phyloP scores from a whole-genome alignment of 2,329 filamentous ascomycete genomes.

The Stagonosporopsis tanaceti region DNA sequence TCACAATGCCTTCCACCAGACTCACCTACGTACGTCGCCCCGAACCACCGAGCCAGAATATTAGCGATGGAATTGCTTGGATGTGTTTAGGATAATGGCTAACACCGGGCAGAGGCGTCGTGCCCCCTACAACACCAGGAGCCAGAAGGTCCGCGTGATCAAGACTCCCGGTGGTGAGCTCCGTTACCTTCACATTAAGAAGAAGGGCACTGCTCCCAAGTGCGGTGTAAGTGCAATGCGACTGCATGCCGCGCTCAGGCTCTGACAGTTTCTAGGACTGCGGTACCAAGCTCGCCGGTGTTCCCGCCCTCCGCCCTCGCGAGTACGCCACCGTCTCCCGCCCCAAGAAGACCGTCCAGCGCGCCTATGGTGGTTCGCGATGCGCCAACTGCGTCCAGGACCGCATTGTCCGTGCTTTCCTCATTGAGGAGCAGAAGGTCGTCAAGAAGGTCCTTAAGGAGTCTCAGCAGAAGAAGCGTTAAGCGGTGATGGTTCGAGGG shows the following conservation, averaged over 20 bases:
- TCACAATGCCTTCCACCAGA: constrained; percentile 62
- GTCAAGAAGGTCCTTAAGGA: constrained; percentile 99
- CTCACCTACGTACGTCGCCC: constrained; percentile 63
- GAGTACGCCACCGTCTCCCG: constrained; percentile 97
- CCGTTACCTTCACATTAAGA: constrained; percentile 99
- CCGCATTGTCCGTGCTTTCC: constrained; percentile 95
- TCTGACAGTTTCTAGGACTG: constrained; percentile 75
- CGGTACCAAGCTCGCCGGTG: constrained; percentile 94
- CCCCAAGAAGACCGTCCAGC: constrained; percentile 99
- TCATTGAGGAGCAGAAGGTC: constrained; percentile 99
- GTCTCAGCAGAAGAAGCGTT: constrained; percentile 78
- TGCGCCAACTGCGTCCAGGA: constrained; percentile 99
- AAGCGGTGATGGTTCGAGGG: constrained; percentile 39
- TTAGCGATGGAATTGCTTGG: constrained; percentile 17
- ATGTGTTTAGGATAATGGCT: constrained; percentile 29
- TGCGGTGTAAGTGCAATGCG: constrained; percentile 61
- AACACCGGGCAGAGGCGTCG: constrained; percentile 60
- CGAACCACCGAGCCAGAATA: constrained; percentile 21
- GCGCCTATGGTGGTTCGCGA: constrained; percentile 95
- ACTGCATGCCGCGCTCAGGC: constrained; percentile 13
- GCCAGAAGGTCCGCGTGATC: constrained; percentile 85
- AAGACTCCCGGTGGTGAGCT: constrained; percentile 92
- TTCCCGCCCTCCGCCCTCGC: constrained; percentile 96
- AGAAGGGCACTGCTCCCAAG: constrained; percentile 97
- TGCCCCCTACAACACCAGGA: constrained; percentile 90